A percentile compares a stretch with the other conserved stretches of the same genome.
Conservation (phyloP, 2,329 filamentous ascomycete species). For the Ophiostoma sp. region DNA sequence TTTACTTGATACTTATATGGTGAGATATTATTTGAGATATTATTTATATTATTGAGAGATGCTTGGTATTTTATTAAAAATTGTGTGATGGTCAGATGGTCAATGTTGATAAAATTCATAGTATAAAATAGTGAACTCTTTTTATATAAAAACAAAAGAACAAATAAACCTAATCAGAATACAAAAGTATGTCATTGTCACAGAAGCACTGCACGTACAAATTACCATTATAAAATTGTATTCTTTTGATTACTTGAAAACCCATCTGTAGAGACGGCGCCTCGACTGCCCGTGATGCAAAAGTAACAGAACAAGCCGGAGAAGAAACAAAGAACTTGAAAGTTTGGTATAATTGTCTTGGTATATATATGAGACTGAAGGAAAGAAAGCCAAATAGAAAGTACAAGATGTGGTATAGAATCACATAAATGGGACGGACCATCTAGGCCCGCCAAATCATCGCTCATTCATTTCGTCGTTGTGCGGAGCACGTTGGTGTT, state of each 20-base stretch:
- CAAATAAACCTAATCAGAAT: too few species aligned
- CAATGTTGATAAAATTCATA: too few species aligned
- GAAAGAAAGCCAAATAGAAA: constrained; percentile 6
- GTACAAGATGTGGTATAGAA: constrained; percentile 12
- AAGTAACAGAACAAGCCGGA: background rate
- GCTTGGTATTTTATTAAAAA: too few species aligned
- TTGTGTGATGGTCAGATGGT: too few species aligned
- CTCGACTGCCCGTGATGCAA: background rate
- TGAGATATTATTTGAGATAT: too few species aligned
- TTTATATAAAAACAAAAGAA: too few species aligned
- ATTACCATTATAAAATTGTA: background rate
- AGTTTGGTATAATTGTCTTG: background rate
- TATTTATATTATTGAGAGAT: too few species aligned
- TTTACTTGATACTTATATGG: too few species aligned
- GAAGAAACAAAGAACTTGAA: background rate
- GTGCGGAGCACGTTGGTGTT: background rate
- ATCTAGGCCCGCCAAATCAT: background rate
- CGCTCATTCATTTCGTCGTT: constrained; percentile 3
- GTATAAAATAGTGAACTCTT: too few species aligned
- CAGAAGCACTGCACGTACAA: too few species aligned
- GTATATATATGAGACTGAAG: background rate
- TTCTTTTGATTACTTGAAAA: background rate
- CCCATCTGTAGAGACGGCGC: background rate
- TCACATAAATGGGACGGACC: constrained; percentile 9
- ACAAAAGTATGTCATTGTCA: too few species aligned